Evolutionary conservation across 2,329 filamentous ascomycete genomes (phyloP).

Genomic region (Neopestalotiopsis sp.): DNA sequence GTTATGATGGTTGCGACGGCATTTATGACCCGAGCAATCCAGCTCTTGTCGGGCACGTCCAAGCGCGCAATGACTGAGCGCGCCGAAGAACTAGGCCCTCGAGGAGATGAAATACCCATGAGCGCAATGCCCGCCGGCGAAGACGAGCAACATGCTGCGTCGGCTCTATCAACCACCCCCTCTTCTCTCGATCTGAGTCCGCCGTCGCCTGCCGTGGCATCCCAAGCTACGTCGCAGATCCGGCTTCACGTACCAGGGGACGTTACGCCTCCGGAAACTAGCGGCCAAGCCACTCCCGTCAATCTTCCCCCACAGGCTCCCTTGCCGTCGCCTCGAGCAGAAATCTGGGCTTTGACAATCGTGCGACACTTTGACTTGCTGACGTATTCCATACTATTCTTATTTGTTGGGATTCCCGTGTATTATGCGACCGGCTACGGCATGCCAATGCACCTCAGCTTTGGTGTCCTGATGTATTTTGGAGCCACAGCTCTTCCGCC

Average conservation of each 20-base stretch:
- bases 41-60: conserved; percentile 54
- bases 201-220: conserved; percentile 22
- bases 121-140: conserved; percentile 23
- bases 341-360: conserved; percentile 54
- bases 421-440: conserved; percentile 59
- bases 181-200: conserved; percentile 23
- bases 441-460: conserved; percentile 50
- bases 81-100: conserved; percentile 53
- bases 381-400: conserved; percentile 49
- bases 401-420: conserved; percentile 58
- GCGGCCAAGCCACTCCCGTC: conserved; percentile 11
- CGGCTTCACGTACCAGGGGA: conserved; percentile 16
- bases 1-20: conserved; percentile 57
- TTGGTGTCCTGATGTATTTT: conserved; percentile 59
- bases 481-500: conserved; percentile 53
- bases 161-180: not conserved
- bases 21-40: conserved; percentile 58
- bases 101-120: conserved; percentile 54
- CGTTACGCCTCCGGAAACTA: conserved; percentile 4
- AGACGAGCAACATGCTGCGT: conserved; percentile 26
- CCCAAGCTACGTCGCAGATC: conserved; percentile 15
- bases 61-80: conserved; percentile 57
- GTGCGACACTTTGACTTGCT: conserved; percentile 50
- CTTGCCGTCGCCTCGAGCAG: conserved; percentile 48
- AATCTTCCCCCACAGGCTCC: conserved; percentile 41